Conservation (phyloP, 2,329 filamentous ascomycete species). For the Phaeophleospora eucalypticola region DNA sequence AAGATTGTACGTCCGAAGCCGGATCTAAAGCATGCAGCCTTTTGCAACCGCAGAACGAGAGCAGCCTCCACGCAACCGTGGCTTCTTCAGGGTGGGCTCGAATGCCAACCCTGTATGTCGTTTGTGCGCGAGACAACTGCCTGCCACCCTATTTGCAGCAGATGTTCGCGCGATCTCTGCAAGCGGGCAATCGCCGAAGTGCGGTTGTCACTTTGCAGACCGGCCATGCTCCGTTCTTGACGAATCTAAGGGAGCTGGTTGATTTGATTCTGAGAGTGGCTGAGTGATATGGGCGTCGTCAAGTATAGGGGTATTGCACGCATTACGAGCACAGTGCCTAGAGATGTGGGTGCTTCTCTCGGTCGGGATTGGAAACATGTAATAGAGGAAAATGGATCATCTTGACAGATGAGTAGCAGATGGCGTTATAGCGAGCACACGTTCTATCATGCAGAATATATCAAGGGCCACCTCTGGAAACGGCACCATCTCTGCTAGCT, state of each 20-base stretch:
- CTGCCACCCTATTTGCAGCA: neutral
- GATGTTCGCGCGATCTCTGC: neutral
- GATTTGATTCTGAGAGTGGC: neutral
- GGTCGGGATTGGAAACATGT: too few species aligned
- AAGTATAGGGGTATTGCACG: too few species aligned
- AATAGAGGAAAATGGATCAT: too few species aligned
- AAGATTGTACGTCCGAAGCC: neutral
- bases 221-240: neutral
- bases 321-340: too few species aligned
- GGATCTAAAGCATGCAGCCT: neutral
- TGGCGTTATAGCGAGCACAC: too few species aligned
- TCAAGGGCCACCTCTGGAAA: too few species aligned
- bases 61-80: neutral
- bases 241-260: neutral
- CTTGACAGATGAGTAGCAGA: too few species aligned
- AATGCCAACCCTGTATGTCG: constrained; percentile 1
- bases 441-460: too few species aligned
- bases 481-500: too few species aligned
- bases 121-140: neutral
- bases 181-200: neutral
- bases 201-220: neutral
- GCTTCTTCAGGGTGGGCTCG: neutral
- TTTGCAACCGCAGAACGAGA: neutral
- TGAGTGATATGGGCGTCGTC: too few species aligned
- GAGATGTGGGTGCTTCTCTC: too few species aligned